Evolutionary conservation across 805 yeast species (phyloP), one percentile per base, ranked within the genome.

Genomic region (Blastobotrys chiropterorum): DNA sequence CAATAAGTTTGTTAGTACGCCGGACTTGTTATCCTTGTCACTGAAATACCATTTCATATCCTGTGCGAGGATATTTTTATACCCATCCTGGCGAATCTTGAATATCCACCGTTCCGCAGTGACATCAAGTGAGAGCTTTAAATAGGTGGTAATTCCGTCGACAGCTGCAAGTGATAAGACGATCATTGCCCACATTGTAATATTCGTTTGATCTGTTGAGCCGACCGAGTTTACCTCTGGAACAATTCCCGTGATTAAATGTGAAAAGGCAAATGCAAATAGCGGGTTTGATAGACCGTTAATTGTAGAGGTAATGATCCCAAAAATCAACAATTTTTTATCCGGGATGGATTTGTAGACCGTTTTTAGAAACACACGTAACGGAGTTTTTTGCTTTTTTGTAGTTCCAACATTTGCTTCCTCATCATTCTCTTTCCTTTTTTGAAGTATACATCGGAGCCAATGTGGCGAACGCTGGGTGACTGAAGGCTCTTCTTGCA

Each of bases 201-300:
- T 16, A 3, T 44, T 49, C 4, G 42, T 17, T 15, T 6, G 21
- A 5, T 11, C 39, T 5, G 31, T 15, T 3, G 16, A 13, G 16
- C 43, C 43, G 2, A 19, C 19, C 3, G 42, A 34, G 59, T 26
- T 67, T 39, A 44, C 67, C 48, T 54, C 59, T 0, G 85, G 81
- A 7, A 86, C 73, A 60, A 88, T 79, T 13, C 83, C 85, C 20
- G 76, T 66, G 5, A 92, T 67, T 6, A 92, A 67, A 53, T 81
- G 81, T 1, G 97, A 80, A 56, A 90, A 81, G 22, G 85, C 78
- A 62, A 68, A 90, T 0, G 97, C 86, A 56, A 94, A 89, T 0
- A 86, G 68, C 0, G 98, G 97, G 53, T 81, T 83, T 0, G 79
- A 66, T 0, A 76, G 76, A 8, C 95, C 90, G 53, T 83, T 80